Evolutionary conservation across 208 protist species (phyloP).

Genomic region (Leishmania tropica): DNA sequence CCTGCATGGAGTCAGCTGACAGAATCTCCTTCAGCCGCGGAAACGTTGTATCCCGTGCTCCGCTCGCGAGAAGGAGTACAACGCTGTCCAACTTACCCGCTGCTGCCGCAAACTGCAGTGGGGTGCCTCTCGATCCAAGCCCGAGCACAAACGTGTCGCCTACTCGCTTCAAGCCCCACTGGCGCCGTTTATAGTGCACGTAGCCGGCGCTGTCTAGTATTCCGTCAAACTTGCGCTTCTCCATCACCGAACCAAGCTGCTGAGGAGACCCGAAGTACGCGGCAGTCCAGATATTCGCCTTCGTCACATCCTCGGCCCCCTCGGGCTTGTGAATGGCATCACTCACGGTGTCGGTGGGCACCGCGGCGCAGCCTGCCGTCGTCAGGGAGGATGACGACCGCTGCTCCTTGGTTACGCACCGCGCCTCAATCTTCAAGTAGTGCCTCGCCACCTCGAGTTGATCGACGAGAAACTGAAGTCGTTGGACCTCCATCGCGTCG

Average conservation of each 20-base stretch:
- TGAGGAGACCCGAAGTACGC: slow-evolving; percentile 65
- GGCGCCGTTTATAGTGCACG: slow-evolving; percentile 61
- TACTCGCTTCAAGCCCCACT: slow-evolving; percentile 69
- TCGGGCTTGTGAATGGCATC: slow-evolving; percentile 8
- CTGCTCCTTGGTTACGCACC: slow-evolving; percentile 10
- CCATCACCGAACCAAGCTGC: slow-evolving; percentile 53
- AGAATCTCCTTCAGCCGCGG: slow-evolving; percentile 72
- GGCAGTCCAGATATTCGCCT: slow-evolving; percentile 74
- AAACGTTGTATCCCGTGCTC: slow-evolving; percentile 46
- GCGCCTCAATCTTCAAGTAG: slow-evolving; percentile 58
- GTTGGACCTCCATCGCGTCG: slow-evolving; percentile 27
- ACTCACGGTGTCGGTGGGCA: neutral
- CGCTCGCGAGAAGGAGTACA: slow-evolving; percentile 63
- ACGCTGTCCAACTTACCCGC: slow-evolving; percentile 80
- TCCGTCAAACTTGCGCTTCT: slow-evolving; percentile 35
- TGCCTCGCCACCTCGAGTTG: slow-evolving; percentile 77
- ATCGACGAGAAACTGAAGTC: slow-evolving; percentile 59
- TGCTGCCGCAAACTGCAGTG: slow-evolving; percentile 81
- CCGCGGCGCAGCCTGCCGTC: neutral
- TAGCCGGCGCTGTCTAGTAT: slow-evolving; percentile 50
- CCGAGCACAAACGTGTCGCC: slow-evolving; percentile 54
- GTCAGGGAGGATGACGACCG: too few relatives aligned
- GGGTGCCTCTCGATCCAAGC: slow-evolving; percentile 72
- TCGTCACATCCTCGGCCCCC: slow-evolving; percentile 35
- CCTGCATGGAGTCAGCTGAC: slow-evolving; percentile 22